Evolutionary conservation across 2,329 filamentous ascomycete species (phyloP), one percentile per base, ranked within the genome.

Genomic region (Paracoccidioides lutzii): DNA sequence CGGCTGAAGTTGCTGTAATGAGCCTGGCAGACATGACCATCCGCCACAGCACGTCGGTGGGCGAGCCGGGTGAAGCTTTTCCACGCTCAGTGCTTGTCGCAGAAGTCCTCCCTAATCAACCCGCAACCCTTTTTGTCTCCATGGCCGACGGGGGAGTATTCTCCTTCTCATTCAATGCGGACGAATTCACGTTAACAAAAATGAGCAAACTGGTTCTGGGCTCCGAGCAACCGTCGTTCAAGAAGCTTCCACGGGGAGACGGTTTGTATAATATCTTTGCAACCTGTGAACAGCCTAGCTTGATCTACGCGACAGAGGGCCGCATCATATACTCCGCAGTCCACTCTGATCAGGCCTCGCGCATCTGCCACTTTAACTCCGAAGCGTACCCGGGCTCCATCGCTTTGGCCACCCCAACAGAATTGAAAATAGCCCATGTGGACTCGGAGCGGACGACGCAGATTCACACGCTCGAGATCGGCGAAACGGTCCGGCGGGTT

Each of bases 91-190:
- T 97, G 33, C 81, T 84, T 0, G 78, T 97, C 6, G 85, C 88
- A 4, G 84, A 90, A 59, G 78, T 97, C 3, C 79, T 96, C 37
- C 67, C 71, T 10, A 70, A 77, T 46, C 83, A 84, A 12, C 76
- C 78, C 5, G 85, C 89, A 0, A 95, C 87, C 0, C 76, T 98
- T 0, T 87, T 98, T 59, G 80, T 95, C 37, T 87, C 91, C 10
- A 87, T 96, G 80, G 89, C 94, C 50, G 91, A 97, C 69, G 93
- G 93, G 3, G 88, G 87, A 59, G 87, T 98, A 0, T 79, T 95
- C 52, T 93, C 87, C 0, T 97, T 90, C 66, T 81, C 82, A 37
- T 78, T 95, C 40, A 80, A 87, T 37, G 70, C 75, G 0, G 63
- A 71, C 0, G 79, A 80, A n/a, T 81, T 80, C 58, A 73, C 80